These are phyloP conservation scores for Corinectria fuckeliana DNA, from an alignment of 2,329 filamentous ascomycete species.

Conservation along the genomic window DNA sequence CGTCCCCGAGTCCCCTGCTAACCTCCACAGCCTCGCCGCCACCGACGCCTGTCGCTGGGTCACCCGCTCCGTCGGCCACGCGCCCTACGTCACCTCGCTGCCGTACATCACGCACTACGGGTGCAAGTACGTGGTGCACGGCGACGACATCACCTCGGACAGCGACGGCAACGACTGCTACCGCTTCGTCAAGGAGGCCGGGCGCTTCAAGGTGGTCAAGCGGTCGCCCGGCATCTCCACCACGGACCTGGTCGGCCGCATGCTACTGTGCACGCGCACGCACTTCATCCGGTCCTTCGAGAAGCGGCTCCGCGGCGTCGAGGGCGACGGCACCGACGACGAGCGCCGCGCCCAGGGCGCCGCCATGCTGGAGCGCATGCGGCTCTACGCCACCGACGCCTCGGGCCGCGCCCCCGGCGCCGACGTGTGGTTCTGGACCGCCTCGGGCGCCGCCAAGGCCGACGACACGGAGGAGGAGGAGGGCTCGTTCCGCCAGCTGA, in stretches of 20 bases:
- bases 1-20: too few species aligned
- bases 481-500: conserved; percentile 70
- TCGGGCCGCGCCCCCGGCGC: conserved; percentile 79
- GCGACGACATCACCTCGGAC: conserved; percentile 96
- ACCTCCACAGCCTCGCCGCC: conserved; percentile 71
- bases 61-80: conserved; percentile 80
- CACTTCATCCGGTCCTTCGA: conserved; percentile 90
- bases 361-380: conserved; percentile 78
- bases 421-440: conserved; percentile 85
- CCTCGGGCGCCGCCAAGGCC: conserved; percentile 56
- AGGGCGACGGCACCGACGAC: conserved; percentile 72
- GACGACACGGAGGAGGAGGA: conserved; percentile 60
- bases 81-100: conserved; percentile 93
- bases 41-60: conserved; percentile 97
- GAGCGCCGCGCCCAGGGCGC: conserved; percentile 69
- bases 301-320: conserved; percentile 70
- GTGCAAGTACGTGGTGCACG: conserved; percentile 94
- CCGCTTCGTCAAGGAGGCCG: conserved; percentile 93
- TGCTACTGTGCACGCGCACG: conserved; percentile 93
- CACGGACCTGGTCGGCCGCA: conserved; percentile 95
- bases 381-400: conserved; percentile 86
- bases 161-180: conserved; percentile 95
- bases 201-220: conserved; percentile 95
- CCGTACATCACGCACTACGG: conserved; percentile 96
- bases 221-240: conserved; percentile 96